Percentiles rank a stretch among this genome's conserved stretches.
These are phyloP conservation scores for Artemisia argyi DNA, from an alignment of 129 eudicot species.

Conservation along the genomic window DNA sequence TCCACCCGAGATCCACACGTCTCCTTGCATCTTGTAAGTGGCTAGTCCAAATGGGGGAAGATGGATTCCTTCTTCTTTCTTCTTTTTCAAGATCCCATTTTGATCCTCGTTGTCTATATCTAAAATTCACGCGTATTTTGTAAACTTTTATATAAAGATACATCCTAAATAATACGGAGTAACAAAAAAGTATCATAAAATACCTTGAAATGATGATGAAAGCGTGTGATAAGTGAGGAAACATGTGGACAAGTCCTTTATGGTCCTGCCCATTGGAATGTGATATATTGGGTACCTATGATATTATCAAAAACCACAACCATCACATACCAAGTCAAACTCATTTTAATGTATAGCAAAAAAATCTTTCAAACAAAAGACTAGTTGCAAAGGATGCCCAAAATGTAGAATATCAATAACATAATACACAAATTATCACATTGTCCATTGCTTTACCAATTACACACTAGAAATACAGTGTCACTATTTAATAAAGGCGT, in stretches of 20 bases:
- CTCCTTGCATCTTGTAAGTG: constrained; percentile 90
- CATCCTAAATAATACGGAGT: neutral
- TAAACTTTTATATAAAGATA: constrained; percentile 4
- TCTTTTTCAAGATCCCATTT: constrained; percentile 29
- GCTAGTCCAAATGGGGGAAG: constrained; percentile 86
- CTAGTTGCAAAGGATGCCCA: too few relatives aligned
- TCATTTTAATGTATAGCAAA: neutral
- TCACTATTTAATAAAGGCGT: neutral
- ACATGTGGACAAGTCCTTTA: constrained; percentile 87
- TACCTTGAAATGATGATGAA: constrained; percentile 98
- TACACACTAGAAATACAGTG: too few relatives aligned
- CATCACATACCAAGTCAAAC: constrained; percentile 8
- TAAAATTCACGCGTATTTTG: neutral
- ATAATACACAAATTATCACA: too few relatives aligned
- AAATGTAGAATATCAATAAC: too few relatives aligned
- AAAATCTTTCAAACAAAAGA: neutral
- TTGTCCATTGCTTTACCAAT: too few relatives aligned
- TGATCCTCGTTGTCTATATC: constrained; percentile 63
- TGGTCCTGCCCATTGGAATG: constrained; percentile 93
- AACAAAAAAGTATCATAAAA: too few relatives aligned
- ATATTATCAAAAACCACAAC: constrained; percentile 22
- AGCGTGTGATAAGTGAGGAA: constrained; percentile 95
- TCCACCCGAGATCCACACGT: constrained; percentile 66
- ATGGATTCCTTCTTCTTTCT: constrained; percentile 50
- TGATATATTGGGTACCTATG: constrained; percentile 97